Evolutionary conservation across 1,284 basidiomycete genomes (phyloP).

Genomic region (Farysia itapuensis): DNA sequence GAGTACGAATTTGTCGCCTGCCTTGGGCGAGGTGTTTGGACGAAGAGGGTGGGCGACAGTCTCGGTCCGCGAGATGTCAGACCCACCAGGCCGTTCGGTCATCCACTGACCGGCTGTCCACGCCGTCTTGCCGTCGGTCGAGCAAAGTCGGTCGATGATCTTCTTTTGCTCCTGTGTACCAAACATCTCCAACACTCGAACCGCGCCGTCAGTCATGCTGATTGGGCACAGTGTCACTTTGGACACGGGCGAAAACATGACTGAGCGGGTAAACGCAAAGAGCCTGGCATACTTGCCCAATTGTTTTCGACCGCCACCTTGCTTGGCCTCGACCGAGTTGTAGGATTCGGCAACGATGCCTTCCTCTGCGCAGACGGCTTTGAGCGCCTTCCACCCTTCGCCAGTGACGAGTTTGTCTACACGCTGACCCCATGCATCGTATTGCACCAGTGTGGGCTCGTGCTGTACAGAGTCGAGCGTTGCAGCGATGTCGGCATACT

Average conservation of each 20-base stretch:
- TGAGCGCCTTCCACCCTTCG: slow-evolving; percentile 44
- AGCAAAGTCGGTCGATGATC: slow-evolving; percentile 65
- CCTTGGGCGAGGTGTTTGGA: slow-evolving; percentile 61
- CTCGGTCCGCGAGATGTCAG: slow-evolving; percentile 75
- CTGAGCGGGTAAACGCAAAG: slow-evolving; percentile 19
- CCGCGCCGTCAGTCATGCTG: slow-evolving; percentile 76
- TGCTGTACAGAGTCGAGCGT: slow-evolving; percentile 28
- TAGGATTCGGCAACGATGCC: slow-evolving; percentile 41
- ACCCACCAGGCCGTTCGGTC: slow-evolving; percentile 71
- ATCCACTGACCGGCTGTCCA: slow-evolving; percentile 76
- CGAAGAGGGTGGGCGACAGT: slow-evolving; percentile 65
- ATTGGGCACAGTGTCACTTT: slow-evolving; percentile 58
- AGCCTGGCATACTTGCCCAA: slow-evolving; percentile 23
- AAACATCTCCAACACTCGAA: slow-evolving; percentile 71
- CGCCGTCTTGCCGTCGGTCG: slow-evolving; percentile 68
- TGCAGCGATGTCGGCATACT: slow-evolving; percentile 15
- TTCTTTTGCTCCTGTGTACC: slow-evolving; percentile 69
- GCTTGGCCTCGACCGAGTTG: slow-evolving; percentile 1
- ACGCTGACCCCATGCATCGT: slow-evolving; percentile 42
- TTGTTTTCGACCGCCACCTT: slow-evolving; percentile 15
- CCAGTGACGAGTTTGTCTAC: slow-evolving; percentile 38
- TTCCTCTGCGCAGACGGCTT: slow-evolving; percentile 12
- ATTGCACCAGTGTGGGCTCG: slow-evolving; percentile 40
- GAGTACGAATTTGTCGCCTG: slow-evolving; percentile 24
- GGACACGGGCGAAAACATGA: slow-evolving; percentile 32